Evolutionary conservation across 2,329 filamentous ascomycete genomes (phyloP), one percentile per base, ranked within the genome.

Genomic region (Xylariaceae sp.): DNA sequence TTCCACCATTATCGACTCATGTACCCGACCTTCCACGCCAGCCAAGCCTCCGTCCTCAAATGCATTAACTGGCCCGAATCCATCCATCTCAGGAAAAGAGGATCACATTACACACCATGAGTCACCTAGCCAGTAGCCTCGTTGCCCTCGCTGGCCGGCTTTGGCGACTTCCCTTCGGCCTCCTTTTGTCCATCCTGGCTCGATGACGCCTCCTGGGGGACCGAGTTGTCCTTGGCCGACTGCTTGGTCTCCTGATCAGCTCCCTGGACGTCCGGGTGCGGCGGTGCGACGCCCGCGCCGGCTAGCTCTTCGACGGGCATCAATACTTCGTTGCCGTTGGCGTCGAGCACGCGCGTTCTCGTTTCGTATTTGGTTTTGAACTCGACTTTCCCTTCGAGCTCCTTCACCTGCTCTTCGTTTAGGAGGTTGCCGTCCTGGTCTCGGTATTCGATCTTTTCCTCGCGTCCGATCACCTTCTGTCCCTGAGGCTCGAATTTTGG

Each of bases 331-430:
- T 89, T 87, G 39, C 89, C 92, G 27, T 77, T 59, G 33, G 75
- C 75, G 58, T 94, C 87, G 25, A 94, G 70, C 36, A 96, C 62
- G 37, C 86, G 80, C 7, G 88, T 95, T 44, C 84, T 76, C n/a
- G 90, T 95, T 68, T 96, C 90, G 57, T 95, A 95, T 46, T 82
- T 83, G 10, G 92, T 96, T 65, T 93, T 80, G 65, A 98, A 95
- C 51, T 87, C 86, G 39, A 96, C 89, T 61, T 94, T 93, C 51
- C 90, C 92, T 58, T 90, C 76, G 19, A 98, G 75, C 14, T 75
- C 76, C 51, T 83, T 77, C 38, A 98, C 88, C 56, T 94, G 77
- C 52, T 88, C 83, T 35, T 83, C 77, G 52, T 90, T 68, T 19
- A 98, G 74, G 19, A 96, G 59, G 53, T 95, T 95, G 45, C 92